Base-by-base conservation (phyloP, 805 yeast species). In the Hanseniaspora opuntiae region DNA sequence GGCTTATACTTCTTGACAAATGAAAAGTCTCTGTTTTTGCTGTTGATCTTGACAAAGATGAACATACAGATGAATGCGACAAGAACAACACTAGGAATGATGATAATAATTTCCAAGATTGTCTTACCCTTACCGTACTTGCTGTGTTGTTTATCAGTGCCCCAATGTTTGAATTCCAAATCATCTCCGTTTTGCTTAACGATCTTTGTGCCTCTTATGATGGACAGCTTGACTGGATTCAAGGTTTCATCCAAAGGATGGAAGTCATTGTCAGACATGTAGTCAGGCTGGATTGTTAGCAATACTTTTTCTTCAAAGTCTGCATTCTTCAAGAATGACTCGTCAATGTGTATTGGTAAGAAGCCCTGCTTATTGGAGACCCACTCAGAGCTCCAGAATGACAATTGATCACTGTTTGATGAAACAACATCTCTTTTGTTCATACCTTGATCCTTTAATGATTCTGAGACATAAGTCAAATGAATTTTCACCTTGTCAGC, bases 301-400 rank as follows among this genome's bases (percentile, higher is more conserved):
- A 81, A 70, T 12, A 84, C 80, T 56, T 75, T 74, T 60, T 76
- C 77, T 55, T 71, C 69, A 59, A 72, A 76, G 11, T 19, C 47
- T 58, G 69, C 65, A 4, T 75, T 81, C 38, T 71, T 71, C 33
- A 86, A 68, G 89, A 94, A 86, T 12, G 73, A 78, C 54, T 76
- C 78, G 37, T 74, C 64, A 40, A 86, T 68, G 38, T 77, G 77
- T 41, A 87, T 63, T 3, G 90, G 81, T 58, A 68, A 77, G 59
- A 71, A 75, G 14, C 96, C 96, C 55, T 76, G 75, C 22, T 69
- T 70, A 57, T 74, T 75, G 32, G 71, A 67, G 9, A 86, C 50
- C 95, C 95, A 87, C 7, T 82, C 93, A 8, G 88, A 73, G 1
- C 78, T 67, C 67, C 69, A 84, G 61, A 86, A 84, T 2, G 86